A percentile compares a stretch with the other conserved stretches of the same genome.
phyloP scores from a whole-genome alignment of 768 basidiomycete species.

The Peribolospora kevripleyi region DNA sequence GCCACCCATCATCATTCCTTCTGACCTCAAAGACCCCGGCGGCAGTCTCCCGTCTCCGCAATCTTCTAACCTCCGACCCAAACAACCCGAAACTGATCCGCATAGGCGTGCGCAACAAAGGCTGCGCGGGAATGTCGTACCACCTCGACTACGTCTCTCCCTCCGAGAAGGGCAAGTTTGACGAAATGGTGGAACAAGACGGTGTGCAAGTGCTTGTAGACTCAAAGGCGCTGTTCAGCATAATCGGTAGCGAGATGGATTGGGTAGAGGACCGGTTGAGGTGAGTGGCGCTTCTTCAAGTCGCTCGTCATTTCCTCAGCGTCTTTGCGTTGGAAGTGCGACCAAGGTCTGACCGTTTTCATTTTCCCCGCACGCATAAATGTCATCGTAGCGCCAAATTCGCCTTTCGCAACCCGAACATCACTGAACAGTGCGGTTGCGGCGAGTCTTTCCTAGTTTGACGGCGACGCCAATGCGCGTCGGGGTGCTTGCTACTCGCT shows the following conservation, averaged over 20 bases:
- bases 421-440: slow-evolving; percentile 83
- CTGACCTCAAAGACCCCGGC: slow-evolving; percentile 36
- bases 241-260: slow-evolving; percentile 97
- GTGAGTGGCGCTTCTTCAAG: slow-evolving; percentile 24
- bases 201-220: slow-evolving; percentile 68
- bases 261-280: slow-evolving; percentile 85
- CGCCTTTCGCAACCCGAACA: slow-evolving; percentile 63
- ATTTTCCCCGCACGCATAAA: neutral
- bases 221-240: slow-evolving; percentile 85
- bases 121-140: slow-evolving; percentile 74
- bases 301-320: neutral
- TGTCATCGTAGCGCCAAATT: slow-evolving; percentile 39
- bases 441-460: slow-evolving; percentile 48
- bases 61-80: slow-evolving; percentile 35
- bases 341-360: neutral
- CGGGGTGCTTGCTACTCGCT: too few relatives aligned
- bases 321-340: neutral
- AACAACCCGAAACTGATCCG: slow-evolving; percentile 80
- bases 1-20: neutral
- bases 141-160: slow-evolving; percentile 69
- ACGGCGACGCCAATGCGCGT: too few relatives aligned
- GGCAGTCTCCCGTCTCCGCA: slow-evolving; percentile 46
- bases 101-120: slow-evolving; percentile 89
- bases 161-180: slow-evolving; percentile 55
- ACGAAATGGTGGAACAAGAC: slow-evolving; percentile 90